Conservation (phyloP, 1,139 yeast genomes). For the Hyphopichia burtonii region DNA sequence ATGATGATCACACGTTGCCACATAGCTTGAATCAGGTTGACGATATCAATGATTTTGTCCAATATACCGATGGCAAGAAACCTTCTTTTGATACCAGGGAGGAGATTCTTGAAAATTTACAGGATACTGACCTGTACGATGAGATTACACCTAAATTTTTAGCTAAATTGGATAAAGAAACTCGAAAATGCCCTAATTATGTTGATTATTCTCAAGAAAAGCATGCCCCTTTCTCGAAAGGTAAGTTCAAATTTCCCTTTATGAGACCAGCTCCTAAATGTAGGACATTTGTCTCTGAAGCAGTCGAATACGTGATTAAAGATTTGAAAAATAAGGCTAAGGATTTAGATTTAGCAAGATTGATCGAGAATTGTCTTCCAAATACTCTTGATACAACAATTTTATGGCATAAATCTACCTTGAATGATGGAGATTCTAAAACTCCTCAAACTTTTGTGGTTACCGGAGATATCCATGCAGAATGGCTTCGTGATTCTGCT, state of each 20-base stretch:
- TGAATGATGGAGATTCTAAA: constrained; percentile 13
- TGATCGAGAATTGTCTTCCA: constrained; percentile 82
- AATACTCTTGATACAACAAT: constrained; percentile 88
- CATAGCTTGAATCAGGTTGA: neutral
- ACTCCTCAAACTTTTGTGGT: constrained; percentile 58
- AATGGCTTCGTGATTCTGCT: constrained; percentile 86
- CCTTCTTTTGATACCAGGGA: neutral
- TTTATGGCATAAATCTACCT: constrained; percentile 55
- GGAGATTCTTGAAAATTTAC: neutral
- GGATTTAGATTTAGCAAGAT: constrained; percentile 67
- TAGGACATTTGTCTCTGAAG: constrained; percentile 65
- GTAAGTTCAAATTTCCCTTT: constrained; percentile 54
- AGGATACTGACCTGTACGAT: neutral
- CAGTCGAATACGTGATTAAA: constrained; percentile 61
- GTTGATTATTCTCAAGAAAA: constrained; percentile 36
- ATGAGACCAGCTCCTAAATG: constrained; percentile 76
- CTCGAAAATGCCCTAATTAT: constrained; percentile 39
- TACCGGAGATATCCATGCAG: constrained; percentile 90
- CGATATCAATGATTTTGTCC: constrained; percentile 5
- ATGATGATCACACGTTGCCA: neutral
- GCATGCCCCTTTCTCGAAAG: constrained; percentile 53
- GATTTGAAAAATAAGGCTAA: constrained; percentile 51
- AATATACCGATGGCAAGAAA: neutral
- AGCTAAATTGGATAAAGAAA: constrained; percentile 17
- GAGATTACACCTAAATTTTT: constrained; percentile 15